A percentile compares a stretch with the other conserved stretches of the same genome.
These are phyloP conservation scores for Gilbertella persicaria DNA, from an alignment of 371 early-diverging fungal species.

Conservation along the genomic window DNA sequence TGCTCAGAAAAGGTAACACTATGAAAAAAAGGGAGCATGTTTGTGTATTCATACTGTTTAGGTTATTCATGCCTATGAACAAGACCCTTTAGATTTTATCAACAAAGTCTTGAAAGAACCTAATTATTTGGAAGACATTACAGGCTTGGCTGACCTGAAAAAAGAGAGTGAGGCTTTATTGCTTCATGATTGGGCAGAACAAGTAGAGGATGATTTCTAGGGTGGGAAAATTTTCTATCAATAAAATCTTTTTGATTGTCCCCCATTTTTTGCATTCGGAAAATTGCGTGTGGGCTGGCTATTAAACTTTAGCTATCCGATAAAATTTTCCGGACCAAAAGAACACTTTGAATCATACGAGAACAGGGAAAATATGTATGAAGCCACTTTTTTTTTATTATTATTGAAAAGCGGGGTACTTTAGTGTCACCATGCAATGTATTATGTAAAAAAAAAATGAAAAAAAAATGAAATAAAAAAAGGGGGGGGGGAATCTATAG, in stretches of 20 bases:
- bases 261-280: conserved; percentile 2
- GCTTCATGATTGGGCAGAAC: conserved; percentile 62
- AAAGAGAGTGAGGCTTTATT: conserved; percentile 68
- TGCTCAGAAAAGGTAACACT: conserved; percentile 79
- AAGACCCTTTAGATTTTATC: conserved; percentile 72
- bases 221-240: conserved; percentile 12
- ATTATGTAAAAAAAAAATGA: no score
- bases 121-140: conserved; percentile 77
- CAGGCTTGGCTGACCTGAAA: conserved; percentile 78
- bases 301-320: no score
- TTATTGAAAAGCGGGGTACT: no score
- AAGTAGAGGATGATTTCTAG: conserved; percentile 50
- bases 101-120: conserved; percentile 72
- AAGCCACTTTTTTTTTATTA: no score
- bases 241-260: background rate
- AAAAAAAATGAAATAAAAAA: no score
- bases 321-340: no score
- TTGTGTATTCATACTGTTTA: conserved; percentile 2
- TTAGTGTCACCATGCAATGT: no score
- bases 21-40: background rate
- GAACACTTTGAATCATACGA: no score
- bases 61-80: conserved; percentile 65
- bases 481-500: no score
- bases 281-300: conserved; percentile 4
- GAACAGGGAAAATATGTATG: no score